These are phyloP conservation scores for Fusarium sp. DNA, from an alignment of 2,329 filamentous ascomycete species.

Conservation along the genomic window DNA sequence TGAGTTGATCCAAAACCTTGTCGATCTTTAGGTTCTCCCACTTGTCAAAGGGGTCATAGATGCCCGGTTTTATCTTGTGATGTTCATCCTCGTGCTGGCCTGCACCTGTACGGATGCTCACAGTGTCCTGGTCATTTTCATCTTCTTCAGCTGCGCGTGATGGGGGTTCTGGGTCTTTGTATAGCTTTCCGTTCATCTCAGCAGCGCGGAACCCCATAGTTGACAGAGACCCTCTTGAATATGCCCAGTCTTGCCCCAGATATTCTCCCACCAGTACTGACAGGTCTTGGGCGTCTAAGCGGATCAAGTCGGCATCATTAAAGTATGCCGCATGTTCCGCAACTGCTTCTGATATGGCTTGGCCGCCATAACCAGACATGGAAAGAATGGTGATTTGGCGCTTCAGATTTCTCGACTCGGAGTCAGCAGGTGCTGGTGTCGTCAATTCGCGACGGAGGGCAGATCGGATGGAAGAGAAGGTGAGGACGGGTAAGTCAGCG, in stretches of 20 bases:
- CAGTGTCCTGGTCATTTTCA: slow-evolving; percentile 51
- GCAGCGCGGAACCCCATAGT: slow-evolving; percentile 69
- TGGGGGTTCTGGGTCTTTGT: slow-evolving; percentile 58
- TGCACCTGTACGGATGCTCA: slow-evolving; percentile 44
- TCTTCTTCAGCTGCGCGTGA: slow-evolving; percentile 45
- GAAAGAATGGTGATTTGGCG: slow-evolving; percentile 54
- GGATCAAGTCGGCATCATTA: slow-evolving; percentile 74
- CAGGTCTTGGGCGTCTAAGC: slow-evolving; percentile 76
- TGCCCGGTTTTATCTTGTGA: slow-evolving; percentile 55
- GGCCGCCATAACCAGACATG: slow-evolving; percentile 54
- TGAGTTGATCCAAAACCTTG: slow-evolving; percentile 67
- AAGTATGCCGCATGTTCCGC: slow-evolving; percentile 72
- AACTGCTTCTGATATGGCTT: slow-evolving; percentile 57
- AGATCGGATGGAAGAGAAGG: slow-evolving; percentile 47
- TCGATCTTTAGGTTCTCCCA: slow-evolving; percentile 74
- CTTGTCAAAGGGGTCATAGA: slow-evolving; percentile 54
- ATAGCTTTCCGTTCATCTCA: slow-evolving; percentile 65
- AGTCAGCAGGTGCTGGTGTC: slow-evolving; percentile 41
- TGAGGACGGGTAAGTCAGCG: slow-evolving; percentile 50
- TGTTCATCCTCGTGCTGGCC: slow-evolving; percentile 58
- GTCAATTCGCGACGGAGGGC: slow-evolving; percentile 47
- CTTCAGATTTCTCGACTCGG: slow-evolving; percentile 50
- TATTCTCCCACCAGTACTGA: slow-evolving; percentile 77
- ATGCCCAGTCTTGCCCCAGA: slow-evolving; percentile 70
- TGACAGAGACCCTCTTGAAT: slow-evolving; percentile 61